These are phyloP conservation scores for Xerocomus subilludens DNA, from an alignment of 1,284 basidiomycete genomes.

Conservation along the genomic window DNA sequence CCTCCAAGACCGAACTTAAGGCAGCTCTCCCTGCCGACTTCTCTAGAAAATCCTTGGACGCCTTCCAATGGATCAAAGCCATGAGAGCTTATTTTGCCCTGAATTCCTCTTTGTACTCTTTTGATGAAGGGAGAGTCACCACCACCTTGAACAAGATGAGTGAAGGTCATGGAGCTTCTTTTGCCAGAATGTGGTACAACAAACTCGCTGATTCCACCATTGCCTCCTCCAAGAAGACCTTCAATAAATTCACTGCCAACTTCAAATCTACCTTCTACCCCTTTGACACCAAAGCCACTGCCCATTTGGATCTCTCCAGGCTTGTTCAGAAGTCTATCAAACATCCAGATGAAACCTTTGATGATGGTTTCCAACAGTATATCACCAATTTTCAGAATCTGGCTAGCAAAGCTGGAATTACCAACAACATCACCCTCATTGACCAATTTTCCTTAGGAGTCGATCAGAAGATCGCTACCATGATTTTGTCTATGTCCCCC, in stretches of 20 bases:
- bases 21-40: too few species aligned
- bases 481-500: not conserved
- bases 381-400: not conserved
- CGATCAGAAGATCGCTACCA: not conserved
- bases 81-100: too few species aligned
- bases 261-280: not conserved
- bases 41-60: too few species aligned
- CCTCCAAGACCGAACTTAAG: too few species aligned
- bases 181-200: too few species aligned
- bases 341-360: not conserved
- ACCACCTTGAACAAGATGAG: too few species aligned
- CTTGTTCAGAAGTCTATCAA: not conserved
- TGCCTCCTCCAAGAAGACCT: not conserved
- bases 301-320: not conserved
- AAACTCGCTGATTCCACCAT: too few species aligned
- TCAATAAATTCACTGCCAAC: not conserved
- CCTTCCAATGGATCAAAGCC: too few species aligned
- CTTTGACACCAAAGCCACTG: not conserved
- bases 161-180: too few species aligned
- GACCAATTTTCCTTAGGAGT: not conserved
- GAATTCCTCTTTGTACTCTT: too few species aligned
- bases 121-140: too few species aligned
- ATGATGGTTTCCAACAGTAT: not conserved
- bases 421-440: not conserved
- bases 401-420: not conserved